Evolutionary conservation across 2,329 filamentous ascomycete genomes (phyloP), one percentile per base, ranked within the genome.

Genomic region (Cryphonectria nitschkei): DNA sequence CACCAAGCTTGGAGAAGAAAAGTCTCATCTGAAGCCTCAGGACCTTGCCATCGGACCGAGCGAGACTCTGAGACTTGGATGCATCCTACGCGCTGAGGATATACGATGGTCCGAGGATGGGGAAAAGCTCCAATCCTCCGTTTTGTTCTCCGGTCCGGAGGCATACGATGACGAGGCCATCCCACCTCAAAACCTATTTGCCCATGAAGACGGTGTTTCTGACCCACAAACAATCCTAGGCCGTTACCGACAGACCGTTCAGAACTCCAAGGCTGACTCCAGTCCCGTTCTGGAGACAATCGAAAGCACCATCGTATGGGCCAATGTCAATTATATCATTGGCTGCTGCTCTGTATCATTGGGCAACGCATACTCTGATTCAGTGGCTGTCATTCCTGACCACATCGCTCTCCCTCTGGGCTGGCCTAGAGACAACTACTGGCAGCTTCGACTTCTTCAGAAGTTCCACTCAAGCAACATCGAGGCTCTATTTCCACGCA

Each of bases 341-440:
- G 73, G 71, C 2, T 72, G 67, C 46, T 75, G 74, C 32, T 68
- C 68, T 29, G 39, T 73, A 14, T 69, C 74, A 1, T 16, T 74
- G 7, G 46, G 43, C 13, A 32, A 46, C 2, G 22, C 52, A 2
- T 16, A 50, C 8, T 56, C 61, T n/a, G 14, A 60, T 2, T 32
- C 62, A 5, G 54, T 39, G 13, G 66, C 71, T 29, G 70, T 75
- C 34, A 50, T 75, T 7, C 69, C 74, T 8, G 75, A 76, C 46
- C 74, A 75, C 62, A 68, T 74, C 16, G 75, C 75, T 0, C 61
- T 76, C 26, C 74, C 73, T 16, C 67, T 76, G 22, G 63, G 74
- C 8, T 76, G 74, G 74, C 75, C 75, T 19, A 65, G 75, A 8
- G 75, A 76, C 50, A 76, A 75, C 39, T 75, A 75, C 37, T 75